Evolutionary conservation across 2,329 filamentous ascomycete species (phyloP), one percentile per base, ranked within the genome.

Genomic region (Stemphylium vesicarium): DNA sequence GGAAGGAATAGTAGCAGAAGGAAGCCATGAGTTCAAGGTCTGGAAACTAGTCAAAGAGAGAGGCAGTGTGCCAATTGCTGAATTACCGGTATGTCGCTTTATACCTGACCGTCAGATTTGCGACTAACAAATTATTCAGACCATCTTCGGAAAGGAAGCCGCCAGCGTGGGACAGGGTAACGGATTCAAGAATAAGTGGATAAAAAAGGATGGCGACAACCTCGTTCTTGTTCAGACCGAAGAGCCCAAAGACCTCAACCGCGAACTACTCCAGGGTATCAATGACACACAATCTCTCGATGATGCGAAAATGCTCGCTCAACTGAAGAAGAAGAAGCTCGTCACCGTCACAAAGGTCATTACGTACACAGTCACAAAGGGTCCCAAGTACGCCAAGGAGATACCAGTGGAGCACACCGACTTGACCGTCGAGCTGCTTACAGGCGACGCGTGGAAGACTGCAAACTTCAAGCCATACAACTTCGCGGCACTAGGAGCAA

Each of bases 361-460:
- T 68, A 87, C 82, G 75, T 99, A 95, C 84, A 89, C 85, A 65
- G 87, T 96, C 56, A 81, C 81, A 56, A 97, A 97, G 81, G 95
- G 92, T 0, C 79, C 87, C 57, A 96, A 96, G 76, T 99, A 92
- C 74, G 91, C 92, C 38, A 85, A 90, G 43, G 89, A 96, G 77
- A 90, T 98, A 62, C 84, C 89, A 40, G 92, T 96, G 77, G 93
- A 98, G 80, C 92, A 96, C 78, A 97, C 95, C 38, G 95, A 99
- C 74, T 81, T 99, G 71, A 98, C 95, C 10, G 89, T 88, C 47
- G 95, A 99, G 53, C 96, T 99, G 90, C 82, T 99, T 62, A 82
- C 88, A 41, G 89, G 82, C 69, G 94, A 94, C 38, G 86, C 91
- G 15, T 99, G 95, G 95, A 94, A 97, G 82, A 91, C 89, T 36